Conservation (phyloP, 2,329 filamentous ascomycete genomes). For the Microsporum audouinii region DNA sequence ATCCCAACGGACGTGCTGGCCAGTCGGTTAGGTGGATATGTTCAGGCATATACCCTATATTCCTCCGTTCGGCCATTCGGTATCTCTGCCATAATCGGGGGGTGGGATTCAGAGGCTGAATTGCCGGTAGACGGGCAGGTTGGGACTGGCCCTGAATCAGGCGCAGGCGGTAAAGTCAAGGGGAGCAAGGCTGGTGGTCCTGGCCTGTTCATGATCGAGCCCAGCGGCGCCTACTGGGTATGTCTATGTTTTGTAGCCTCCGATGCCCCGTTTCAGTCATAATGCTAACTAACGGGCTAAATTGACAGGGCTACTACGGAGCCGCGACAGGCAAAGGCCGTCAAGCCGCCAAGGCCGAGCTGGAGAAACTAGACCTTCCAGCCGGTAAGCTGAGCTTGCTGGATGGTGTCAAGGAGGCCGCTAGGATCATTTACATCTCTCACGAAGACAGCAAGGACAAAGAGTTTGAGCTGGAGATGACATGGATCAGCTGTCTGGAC, state of each 20-base stretch:
- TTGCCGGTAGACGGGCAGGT: constrained; percentile 82
- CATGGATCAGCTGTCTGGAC: constrained; percentile 77
- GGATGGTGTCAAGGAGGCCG: constrained; percentile 90
- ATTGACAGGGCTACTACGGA: constrained; percentile 72
- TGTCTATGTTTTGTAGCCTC: constrained; percentile 10
- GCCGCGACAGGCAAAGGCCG: constrained; percentile 94
- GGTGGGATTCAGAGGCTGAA: constrained; percentile 83
- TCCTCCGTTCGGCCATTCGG: constrained; percentile 93
- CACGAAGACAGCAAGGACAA: constrained; percentile 99
- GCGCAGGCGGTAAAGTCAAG: constrained; percentile 71
- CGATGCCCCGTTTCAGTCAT: too few species aligned
- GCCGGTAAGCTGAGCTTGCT: constrained; percentile 65
- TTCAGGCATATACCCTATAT: constrained; percentile 96
- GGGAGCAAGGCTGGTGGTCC: constrained; percentile 75
- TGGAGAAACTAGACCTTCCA: constrained; percentile 89
- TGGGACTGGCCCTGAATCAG: constrained; percentile 63
- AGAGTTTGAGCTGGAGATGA: constrained; percentile 99
- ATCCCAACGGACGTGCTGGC: constrained; percentile 83
- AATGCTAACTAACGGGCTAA: constrained; percentile 16
- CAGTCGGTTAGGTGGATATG: constrained; percentile 85
- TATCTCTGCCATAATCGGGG: constrained; percentile 85
- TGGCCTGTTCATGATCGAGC: constrained; percentile 97
- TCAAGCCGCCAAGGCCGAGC: constrained; percentile 92
- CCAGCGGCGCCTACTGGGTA: constrained; percentile 89
- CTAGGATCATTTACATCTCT: constrained; percentile 90